These are phyloP conservation scores for Emergomyces orientalis DNA, from an alignment of 2,329 filamentous ascomycete genomes.

Conservation along the genomic window DNA sequence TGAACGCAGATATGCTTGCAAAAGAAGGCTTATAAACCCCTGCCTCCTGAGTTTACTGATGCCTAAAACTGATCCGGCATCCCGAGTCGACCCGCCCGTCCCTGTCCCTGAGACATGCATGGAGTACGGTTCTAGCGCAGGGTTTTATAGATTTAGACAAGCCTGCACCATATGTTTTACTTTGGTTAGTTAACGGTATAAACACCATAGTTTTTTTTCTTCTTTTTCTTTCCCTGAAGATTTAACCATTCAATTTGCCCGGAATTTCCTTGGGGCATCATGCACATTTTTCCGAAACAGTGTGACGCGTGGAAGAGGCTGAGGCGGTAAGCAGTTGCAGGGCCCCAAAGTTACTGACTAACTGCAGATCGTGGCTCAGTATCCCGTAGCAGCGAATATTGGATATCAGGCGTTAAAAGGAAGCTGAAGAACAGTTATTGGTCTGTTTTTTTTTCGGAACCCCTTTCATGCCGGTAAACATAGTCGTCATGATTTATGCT, in stretches of 20 bases:
- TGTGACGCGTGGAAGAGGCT: slow-evolving; percentile 1
- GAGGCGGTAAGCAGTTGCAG: not conserved
- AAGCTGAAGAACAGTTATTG: not conserved
- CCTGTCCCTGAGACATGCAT: not conserved
- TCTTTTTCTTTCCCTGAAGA: not conserved
- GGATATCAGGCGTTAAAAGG: not conserved
- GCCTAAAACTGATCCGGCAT: not conserved
- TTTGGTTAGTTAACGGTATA: not conserved
- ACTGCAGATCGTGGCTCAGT: not conserved
- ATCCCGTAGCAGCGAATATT: not conserved
- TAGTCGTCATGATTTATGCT: not conserved
- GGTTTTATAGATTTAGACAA: not conserved
- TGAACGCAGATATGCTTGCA: slow-evolving; percentile 52
- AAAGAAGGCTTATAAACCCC: slow-evolving; percentile 47
- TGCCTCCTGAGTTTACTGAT: not conserved
- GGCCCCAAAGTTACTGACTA: not conserved
- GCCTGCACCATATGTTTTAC: not conserved
- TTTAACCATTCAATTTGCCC: not conserved
- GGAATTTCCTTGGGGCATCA: not conserved
- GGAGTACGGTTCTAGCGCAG: not conserved
- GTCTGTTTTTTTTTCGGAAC: not conserved
- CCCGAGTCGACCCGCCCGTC: not conserved
- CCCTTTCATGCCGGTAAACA: not conserved
- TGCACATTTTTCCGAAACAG: not conserved
- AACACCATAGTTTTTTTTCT: not conserved